Evolutionary conservation across 2,329 filamentous ascomycete genomes (phyloP).

Genomic region (Penicillium sp.): DNA sequence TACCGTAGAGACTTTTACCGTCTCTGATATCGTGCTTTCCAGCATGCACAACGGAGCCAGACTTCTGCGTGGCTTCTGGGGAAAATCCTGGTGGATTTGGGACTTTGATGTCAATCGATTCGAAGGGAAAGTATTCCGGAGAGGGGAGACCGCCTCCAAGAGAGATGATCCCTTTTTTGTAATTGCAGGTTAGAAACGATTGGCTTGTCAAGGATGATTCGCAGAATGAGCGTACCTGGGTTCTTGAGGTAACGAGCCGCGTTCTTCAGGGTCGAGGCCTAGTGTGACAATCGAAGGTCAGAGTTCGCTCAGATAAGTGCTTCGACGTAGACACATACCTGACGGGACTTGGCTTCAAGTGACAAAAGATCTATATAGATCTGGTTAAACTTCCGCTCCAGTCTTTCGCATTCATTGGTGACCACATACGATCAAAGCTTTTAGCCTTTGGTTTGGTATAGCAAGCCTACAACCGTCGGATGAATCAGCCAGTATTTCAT

Average conservation of each 20-base stretch:
- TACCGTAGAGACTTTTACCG: conserved; percentile 51
- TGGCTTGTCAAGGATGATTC: too few relatives aligned
- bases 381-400: background rate
- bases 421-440: conserved; percentile 71
- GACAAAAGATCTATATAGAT: conserved; percentile 48
- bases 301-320: background rate
- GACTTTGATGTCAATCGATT: conserved; percentile 67
- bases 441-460: conserved; percentile 67
- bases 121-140: conserved; percentile 86
- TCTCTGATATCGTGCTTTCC: conserved; percentile 78
- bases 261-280: conserved; percentile 70
- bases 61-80: conserved; percentile 58
- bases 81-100: conserved; percentile 65
- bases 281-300: conserved; percentile 7
- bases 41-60: conserved; percentile 57
- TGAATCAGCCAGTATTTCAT: conserved; percentile 13
- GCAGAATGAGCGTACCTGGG: conserved; percentile 46
- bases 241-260: conserved; percentile 73
- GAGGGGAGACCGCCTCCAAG: conserved; percentile 88
- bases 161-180: conserved; percentile 62
- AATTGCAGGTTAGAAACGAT: background rate
- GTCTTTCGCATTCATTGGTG: background rate
- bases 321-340: conserved; percentile 23
- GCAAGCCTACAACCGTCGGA: conserved; percentile 28
- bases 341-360: conserved; percentile 52